Percentiles rank a stretch among this genome's conserved stretches.
Conservation (phyloP, 164 flowering plant species). For the Vitis riparia region DNA sequence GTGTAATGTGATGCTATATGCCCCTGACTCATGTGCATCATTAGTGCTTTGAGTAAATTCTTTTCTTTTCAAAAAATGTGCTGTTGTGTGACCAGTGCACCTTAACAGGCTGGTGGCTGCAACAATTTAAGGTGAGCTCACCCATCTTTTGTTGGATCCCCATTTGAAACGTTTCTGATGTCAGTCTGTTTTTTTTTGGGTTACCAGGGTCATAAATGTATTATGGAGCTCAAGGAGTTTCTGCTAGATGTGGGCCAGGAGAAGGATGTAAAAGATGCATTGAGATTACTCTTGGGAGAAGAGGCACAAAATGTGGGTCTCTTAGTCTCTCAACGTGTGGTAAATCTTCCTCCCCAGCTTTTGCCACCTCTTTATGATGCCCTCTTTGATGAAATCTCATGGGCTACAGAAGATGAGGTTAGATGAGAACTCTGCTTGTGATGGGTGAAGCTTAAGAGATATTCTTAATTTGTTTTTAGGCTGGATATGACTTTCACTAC, state of each 20-base stretch:
- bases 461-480: not conserved
- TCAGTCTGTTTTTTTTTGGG: too few relatives aligned
- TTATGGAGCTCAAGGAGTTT: conserved; percentile 62
- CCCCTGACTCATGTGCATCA: too few relatives aligned
- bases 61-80: too few relatives aligned
- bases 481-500: not conserved
- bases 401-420: conserved; percentile 98
- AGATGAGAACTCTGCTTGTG: conserved; percentile 19
- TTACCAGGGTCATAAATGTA: conserved; percentile 60
- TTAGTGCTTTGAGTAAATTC: too few relatives aligned
- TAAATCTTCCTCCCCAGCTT: conserved; percentile 87
- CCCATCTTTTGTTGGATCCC: too few relatives aligned
- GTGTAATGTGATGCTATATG: too few relatives aligned
- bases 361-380: conserved; percentile 81
- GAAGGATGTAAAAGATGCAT: conserved; percentile 21
- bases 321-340: conserved; percentile 78
- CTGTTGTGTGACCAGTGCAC: too few relatives aligned
- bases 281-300: conserved; percentile 53
- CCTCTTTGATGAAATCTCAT: conserved; percentile 89
- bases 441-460: conserved; percentile 9
- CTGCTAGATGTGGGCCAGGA: conserved; percentile 56
- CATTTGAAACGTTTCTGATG: too few relatives aligned
- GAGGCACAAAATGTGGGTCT: conserved; percentile 65
- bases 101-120: too few relatives aligned
- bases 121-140: too few relatives aligned